Evolutionary conservation across 441 rosid species (phyloP).

Genomic region (Lagerstroemia fauriei): DNA sequence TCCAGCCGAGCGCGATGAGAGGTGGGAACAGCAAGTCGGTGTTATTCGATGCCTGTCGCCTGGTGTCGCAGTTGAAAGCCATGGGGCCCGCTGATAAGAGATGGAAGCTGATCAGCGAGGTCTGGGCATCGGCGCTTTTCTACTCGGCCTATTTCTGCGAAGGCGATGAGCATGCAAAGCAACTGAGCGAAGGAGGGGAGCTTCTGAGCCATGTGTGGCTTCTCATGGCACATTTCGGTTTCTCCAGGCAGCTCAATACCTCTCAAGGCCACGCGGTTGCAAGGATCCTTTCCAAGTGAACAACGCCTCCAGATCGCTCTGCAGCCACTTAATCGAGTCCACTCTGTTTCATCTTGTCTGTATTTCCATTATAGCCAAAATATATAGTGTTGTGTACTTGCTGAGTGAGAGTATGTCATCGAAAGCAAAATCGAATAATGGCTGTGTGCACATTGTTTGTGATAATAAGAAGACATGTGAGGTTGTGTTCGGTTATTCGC

Average conservation of each 20-base stretch:
- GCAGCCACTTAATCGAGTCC: no score
- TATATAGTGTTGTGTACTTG: no score
- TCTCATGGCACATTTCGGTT: constrained; percentile 42
- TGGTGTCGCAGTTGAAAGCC: constrained; percentile 14
- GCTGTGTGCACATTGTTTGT: no score
- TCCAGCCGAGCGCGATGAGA: not conserved
- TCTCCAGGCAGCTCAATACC: constrained; percentile 38
- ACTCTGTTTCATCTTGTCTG: no score
- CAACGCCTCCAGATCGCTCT: no score
- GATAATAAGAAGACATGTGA: no score
- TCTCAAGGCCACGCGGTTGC: constrained; percentile 40
- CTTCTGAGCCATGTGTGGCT: constrained; percentile 45
- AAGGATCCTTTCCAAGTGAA: constrained; percentile 9
- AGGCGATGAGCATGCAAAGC: constrained; percentile 38
- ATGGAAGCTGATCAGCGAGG: constrained; percentile 30
- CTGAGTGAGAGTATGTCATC: no score
- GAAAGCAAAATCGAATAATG: no score
- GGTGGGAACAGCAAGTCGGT: constrained; percentile 25
- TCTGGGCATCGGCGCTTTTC: constrained; percentile 40
- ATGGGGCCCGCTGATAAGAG: not conserved
- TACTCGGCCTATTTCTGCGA: constrained; percentile 34
- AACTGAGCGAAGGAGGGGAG: constrained; percentile 41
- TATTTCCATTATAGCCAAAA: no score
- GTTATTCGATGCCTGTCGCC: constrained; percentile 34
- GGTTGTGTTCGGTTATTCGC: no score